Evolutionary conservation across 1,139 yeast species (phyloP), one percentile per base, ranked within the genome.

Genomic region (Hemisphaericaspora xylanilytica): DNA sequence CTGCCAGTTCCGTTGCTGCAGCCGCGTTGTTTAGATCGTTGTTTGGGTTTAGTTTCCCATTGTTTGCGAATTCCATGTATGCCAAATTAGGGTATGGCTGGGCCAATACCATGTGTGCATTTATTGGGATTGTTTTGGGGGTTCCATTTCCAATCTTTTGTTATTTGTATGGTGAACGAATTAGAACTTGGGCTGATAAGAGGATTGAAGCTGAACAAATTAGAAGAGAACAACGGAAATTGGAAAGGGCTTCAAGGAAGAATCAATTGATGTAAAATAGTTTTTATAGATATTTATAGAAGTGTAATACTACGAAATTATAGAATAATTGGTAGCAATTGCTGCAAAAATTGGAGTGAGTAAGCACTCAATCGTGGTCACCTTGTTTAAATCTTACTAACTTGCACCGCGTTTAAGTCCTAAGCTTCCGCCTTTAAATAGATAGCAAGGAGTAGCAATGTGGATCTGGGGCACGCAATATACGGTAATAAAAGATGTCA

Each of bases 1-100:
- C 75, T 0, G 75, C 75, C 3, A 64, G 70, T 27, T 64, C 73
- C 7, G 71, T 69, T 6, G 74, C 75, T 2, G 75, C 75, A 1
- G 74, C 74, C 1, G 74, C 75, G n/a, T 59, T 70, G 32, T 70
- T 68, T 51, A 53, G 75, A 39, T 66, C 70, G 10, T 50, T 68
- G 25, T 67, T 70, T 48, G 76, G 75, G 4, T 69, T 68, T 44
- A 52, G 61, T 36, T 69, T 70, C 52, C 76, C 76, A 2, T 51
- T 70, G 16, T 67, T 69, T 49, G 75, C 75, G 8, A 49, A 53
- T 27, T 52, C 58, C 32, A 67, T 70, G 73, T 70, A 70, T 42
- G 58, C 50, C 20, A 56, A 50, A 28, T 46, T 70, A 43, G 69
- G 67, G 5, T 69, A 69, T 45, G 75, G 75, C 5, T 69, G 75